Conservation (phyloP, 2,329 filamentous ascomycete species). For the Plectosphaerella plurivora region DNA sequence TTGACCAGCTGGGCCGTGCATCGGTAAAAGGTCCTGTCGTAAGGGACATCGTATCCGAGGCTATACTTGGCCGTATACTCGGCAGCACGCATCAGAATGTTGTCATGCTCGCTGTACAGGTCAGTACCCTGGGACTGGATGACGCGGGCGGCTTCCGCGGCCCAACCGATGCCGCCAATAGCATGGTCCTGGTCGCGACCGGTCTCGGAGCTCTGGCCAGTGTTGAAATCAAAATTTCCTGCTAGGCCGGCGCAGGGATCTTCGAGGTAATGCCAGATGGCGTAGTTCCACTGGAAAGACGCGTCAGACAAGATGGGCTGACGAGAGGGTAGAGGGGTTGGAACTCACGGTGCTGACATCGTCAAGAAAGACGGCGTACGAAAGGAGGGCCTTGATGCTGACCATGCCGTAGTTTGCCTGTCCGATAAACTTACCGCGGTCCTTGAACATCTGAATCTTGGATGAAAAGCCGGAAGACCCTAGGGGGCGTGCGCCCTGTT, state of each 20-base stretch:
- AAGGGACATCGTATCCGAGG: neutral
- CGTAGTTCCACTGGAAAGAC: slow-evolving; percentile 25
- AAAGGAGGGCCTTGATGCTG: slow-evolving; percentile 18
- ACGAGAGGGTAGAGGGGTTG: slow-evolving; percentile 14
- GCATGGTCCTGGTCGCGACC: slow-evolving; percentile 35
- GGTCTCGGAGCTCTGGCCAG: slow-evolving; percentile 30
- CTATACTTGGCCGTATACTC: slow-evolving; percentile 5
- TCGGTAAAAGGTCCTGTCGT: slow-evolving; percentile 25
- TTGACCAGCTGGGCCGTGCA: slow-evolving; percentile 33
- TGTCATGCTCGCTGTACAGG: slow-evolving; percentile 22
- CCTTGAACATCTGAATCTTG: slow-evolving; percentile 25
- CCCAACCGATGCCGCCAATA: slow-evolving; percentile 25
- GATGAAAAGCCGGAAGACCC: slow-evolving; percentile 15
- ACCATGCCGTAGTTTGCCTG: slow-evolving; percentile 14
- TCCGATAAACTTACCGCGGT: slow-evolving; percentile 27
- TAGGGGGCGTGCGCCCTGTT: slow-evolving; percentile 27
- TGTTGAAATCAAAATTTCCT: slow-evolving; percentile 25
- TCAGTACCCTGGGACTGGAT: slow-evolving; percentile 31
- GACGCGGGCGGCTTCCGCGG: slow-evolving; percentile 28
- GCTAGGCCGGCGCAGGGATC: slow-evolving; percentile 26
- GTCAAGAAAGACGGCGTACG: slow-evolving; percentile 32
- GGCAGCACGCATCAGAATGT: slow-evolving; percentile 12
- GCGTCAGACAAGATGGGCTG: slow-evolving; percentile 25
- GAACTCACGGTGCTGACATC: slow-evolving; percentile 31
- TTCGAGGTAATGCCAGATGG: slow-evolving; percentile 27